Evolutionary conservation across 768 basidiomycete species (phyloP), one percentile per base, ranked within the genome.

Genomic region (Suillus occidentalis): DNA sequence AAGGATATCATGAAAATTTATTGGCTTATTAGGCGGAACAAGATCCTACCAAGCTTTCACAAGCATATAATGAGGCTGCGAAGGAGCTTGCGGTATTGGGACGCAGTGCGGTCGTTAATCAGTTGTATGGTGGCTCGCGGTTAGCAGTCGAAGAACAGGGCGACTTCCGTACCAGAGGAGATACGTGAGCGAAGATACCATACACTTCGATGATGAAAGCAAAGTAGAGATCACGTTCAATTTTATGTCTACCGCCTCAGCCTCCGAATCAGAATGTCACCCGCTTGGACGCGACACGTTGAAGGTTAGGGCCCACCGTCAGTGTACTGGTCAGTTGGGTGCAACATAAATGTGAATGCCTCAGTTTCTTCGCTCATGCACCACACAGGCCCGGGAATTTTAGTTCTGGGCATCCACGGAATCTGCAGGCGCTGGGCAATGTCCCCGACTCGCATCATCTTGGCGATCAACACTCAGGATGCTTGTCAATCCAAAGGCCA

Each of bases 71-170:
- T 9, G 88, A 91, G 39, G 87, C 89, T 28, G 79, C 84, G 43
- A 84, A 84, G 65, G 95, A 98, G 69, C 84, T 95, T 22, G 82
- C 86, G 8, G 88, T 91, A 14, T 80, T 97, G 63, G 87, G 89
- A 67, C 85, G 96, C 56, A 85, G 92, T 64, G 90, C 91, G 1
- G 82, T 95, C 53, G 89, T 98, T 25, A 99, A 97, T 78, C 87
- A 91, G 73, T 78, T 97, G 59, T 99, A 94, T 70, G 93, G 95
- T 20, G 95, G 95, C 10, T 89, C 88, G 81, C 89, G 84, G 71
- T 78, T 98, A 47, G 92, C 92, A 2, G 89, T 99, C n/a, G 96
- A 99, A 77, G 80, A 86, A 52, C 79, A 83, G 68, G 74, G 70
- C 57, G 75, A 73, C 14, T 55, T 66, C 18, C 65, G 59, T 40